Base-by-base conservation (phyloP, 306 rosid species). In the Oemleria cerasiformis region DNA sequence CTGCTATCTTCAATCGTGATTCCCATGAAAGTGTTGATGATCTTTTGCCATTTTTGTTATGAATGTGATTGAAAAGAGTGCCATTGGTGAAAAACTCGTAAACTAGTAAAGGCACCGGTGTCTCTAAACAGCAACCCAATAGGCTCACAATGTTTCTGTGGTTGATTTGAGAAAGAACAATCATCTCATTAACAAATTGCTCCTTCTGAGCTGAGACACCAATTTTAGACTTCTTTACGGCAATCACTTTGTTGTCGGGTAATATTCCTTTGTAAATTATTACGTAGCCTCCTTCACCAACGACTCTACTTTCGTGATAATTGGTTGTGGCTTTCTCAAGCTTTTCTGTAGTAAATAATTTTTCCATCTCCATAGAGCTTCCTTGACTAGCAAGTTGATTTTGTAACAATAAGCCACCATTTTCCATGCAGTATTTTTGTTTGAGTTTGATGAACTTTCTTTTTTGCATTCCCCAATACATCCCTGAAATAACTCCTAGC, bases 241-340 rank as follows among this genome's bases (percentile, higher is more conserved):
- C 75, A 34, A 71, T 23, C 9, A 0, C 47, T 15, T 25, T 23
- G 30, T 34, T 30, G 11, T 43, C 55, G 1, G 66, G 45, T 10
- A 71, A 61, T 71, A 59, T 7, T 45, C 75, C 58, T 30, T 59
- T 71, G 45, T 59, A 59, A 34, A 71, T 67, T 0, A 11, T 71
- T 59, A 58, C 75, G 13, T 59, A 71, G 10, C 75, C 75, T 34
- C 75, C 75, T 71, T 71, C 9, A 5, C 68, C 68, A 34, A 72
- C 49, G 19, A 47, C 9, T 36, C 11, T 1, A 19, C 49, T 61
- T 6, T 19, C 60, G 20, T 47, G 45, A 40, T 36, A 72, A 13
- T 72, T 47, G 40, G 60, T 19, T 34, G 76, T 72, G 0, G 76
- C 68, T 1, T n/a, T 36, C 36, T 72, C 19, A 0, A 72, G 68